Conservation (phyloP, 2,329 filamentous ascomycete genomes). For the Pseudogymnoascus sp. region DNA sequence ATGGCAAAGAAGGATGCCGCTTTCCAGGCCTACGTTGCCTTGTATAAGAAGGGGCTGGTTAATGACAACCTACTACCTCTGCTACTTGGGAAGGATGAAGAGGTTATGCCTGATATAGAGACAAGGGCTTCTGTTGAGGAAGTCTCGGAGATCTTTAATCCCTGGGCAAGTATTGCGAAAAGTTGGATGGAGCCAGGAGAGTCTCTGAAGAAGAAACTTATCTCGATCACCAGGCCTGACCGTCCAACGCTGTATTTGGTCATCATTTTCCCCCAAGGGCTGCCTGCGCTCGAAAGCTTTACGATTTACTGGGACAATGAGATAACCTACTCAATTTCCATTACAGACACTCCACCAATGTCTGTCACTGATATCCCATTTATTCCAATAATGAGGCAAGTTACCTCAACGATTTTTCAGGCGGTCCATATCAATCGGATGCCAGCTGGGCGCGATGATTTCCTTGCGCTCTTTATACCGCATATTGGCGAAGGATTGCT, state of each 20-base stretch:
- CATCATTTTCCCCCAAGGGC: conserved; percentile 17
- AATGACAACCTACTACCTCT: conserved; percentile 70
- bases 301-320: conserved; percentile 24
- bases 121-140: conserved; percentile 24
- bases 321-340: conserved; percentile 12
- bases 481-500: not conserved
- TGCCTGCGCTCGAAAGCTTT: conserved; percentile 19
- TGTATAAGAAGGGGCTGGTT: conserved; percentile 64
- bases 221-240: not conserved
- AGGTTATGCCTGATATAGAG: conserved; percentile 31
- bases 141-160: conserved; percentile 29
- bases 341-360: not conserved
- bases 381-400: conserved; percentile 7
- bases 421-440: not conserved
- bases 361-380: not conserved
- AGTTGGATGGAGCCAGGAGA: conserved; percentile 19
- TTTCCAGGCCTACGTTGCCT: conserved; percentile 65
- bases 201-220: not conserved
- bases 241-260: not conserved
- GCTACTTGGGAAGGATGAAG: conserved; percentile 35
- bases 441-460: not conserved
- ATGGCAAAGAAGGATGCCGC: conserved; percentile 74
- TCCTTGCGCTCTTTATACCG: conserved; percentile 7
- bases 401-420: conserved; percentile 8
- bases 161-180: conserved; percentile 31